A percentile compares a stretch with the other conserved stretches of the same genome.
These are phyloP conservation scores for Scleroderma citrinum DNA, from an alignment of 768 basidiomycete genomes.

Conservation along the genomic window DNA sequence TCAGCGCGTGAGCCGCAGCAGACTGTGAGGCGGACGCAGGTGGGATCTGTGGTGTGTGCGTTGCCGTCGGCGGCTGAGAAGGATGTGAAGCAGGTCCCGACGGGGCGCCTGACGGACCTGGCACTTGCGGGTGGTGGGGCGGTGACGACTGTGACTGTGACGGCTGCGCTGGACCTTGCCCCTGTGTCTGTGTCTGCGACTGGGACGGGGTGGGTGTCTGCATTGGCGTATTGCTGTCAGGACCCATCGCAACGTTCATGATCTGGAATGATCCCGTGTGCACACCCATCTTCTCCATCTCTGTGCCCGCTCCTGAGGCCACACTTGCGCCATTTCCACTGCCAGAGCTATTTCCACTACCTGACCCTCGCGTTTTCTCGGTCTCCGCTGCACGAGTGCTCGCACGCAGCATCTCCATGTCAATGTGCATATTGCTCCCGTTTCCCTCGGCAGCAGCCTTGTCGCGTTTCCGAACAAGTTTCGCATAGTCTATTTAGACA, in stretches of 20 bases:
- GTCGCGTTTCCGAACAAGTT: constrained; percentile 73
- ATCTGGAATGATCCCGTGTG: constrained; percentile 64
- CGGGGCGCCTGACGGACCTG: constrained; percentile 4
- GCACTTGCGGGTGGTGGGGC: constrained; percentile 8
- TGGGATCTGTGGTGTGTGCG: not conserved
- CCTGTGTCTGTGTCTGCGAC: constrained; percentile 4
- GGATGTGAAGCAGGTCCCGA: too few species aligned
- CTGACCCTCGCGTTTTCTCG: constrained; percentile 16
- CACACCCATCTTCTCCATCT: constrained; percentile 29
- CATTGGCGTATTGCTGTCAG: constrained; percentile 12
- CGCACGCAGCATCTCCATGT: constrained; percentile 71
- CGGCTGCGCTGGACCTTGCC: constrained; percentile 7
- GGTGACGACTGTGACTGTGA: constrained; percentile 6
- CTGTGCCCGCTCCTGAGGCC: constrained; percentile 5
- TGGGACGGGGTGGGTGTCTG: constrained; percentile 5
- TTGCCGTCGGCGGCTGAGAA: not conserved
- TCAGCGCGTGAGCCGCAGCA: not conserved
- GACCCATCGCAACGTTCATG: constrained; percentile 15
- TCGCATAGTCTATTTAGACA: constrained; percentile 63
- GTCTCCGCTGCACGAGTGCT: constrained; percentile 56
- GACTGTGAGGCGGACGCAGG: not conserved
- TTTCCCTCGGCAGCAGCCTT: constrained; percentile 53
- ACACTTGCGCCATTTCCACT: not conserved
- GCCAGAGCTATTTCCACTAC: constrained; percentile 23
- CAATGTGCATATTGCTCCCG: constrained; percentile 44